Percentiles rank a stretch among this genome's conserved stretches.
Evolutionary conservation across 257 asterid genomes (phyloP).

Genomic region (Craterostigma plantagineum): DNA sequence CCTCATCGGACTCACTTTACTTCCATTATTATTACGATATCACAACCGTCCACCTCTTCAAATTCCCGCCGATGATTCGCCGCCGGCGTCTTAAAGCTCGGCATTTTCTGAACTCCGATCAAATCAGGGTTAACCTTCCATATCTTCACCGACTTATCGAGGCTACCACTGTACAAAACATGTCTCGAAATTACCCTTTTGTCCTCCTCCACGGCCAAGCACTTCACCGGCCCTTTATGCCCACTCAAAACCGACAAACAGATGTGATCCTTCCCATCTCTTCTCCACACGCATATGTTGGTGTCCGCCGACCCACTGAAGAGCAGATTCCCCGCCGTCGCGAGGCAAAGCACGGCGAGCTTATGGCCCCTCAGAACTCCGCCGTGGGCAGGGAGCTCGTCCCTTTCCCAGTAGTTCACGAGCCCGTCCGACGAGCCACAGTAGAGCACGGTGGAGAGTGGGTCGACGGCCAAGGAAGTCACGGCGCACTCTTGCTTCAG

Average conservation of each 20-base stretch:
- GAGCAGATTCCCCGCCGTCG: constrained; percentile 43
- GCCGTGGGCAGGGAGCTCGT: constrained; percentile 35
- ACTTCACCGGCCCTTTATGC: constrained; percentile 81
- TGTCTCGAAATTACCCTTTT: constrained; percentile 9
- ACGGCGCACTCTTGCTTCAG: constrained; percentile 81
- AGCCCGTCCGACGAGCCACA: constrained; percentile 89
- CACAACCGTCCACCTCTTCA: too few species aligned
- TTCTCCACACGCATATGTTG: constrained; percentile 74
- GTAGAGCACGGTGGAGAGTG: constrained; percentile 25
- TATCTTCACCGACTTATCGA: constrained; percentile 49
- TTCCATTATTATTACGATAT: too few species aligned
- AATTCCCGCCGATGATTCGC: too few species aligned
- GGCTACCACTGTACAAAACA: constrained; percentile 50
- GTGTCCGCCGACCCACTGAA: constrained; percentile 90
- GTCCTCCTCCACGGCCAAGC: constrained; percentile 69
- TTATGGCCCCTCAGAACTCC: constrained; percentile 74
- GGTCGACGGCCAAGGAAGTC: constrained; percentile 47
- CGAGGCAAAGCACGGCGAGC: constrained; percentile 68
- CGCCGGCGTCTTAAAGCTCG: too few species aligned
- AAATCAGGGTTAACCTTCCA: constrained; percentile 22
- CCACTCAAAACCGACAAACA: constrained; percentile 60
- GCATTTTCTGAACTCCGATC: too few species aligned
- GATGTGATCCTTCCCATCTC: constrained; percentile 28
- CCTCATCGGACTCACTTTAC: too few species aligned
- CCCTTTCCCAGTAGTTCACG: constrained; percentile 69